phyloP scores from a whole-genome alignment of 2,329 filamentous ascomycete species.

The Sporothrix brasiliensis region DNA sequence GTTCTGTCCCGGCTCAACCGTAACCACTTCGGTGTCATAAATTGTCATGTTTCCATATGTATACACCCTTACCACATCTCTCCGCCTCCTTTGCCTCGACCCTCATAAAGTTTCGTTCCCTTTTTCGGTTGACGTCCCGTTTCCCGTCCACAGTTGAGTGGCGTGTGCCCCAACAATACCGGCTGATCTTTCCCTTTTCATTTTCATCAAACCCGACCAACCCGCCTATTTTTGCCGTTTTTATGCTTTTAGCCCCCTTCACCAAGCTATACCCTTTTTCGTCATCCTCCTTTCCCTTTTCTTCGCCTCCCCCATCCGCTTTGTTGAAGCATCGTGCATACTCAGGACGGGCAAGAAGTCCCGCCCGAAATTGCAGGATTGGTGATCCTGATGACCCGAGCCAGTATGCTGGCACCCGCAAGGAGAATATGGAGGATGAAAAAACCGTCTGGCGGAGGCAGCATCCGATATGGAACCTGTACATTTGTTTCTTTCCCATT shows the following conservation, averaged over 20 bases:
- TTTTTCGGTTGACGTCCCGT: conserved; percentile 9
- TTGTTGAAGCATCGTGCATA: background rate
- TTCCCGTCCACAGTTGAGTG: conserved; percentile 4
- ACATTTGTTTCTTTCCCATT: background rate
- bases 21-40: background rate
- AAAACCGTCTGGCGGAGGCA: background rate
- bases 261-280: background rate
- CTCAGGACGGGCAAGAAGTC: background rate
- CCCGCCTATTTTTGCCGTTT: conserved; percentile 22
- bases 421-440: conserved; percentile 22
- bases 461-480: conserved; percentile 9
- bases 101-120: background rate
- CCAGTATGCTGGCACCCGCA: conserved; percentile 17
- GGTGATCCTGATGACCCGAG: conserved; percentile 25
- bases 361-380: conserved; percentile 22
- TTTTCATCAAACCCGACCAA: background rate
- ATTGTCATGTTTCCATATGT: background rate
- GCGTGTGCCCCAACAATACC: background rate
- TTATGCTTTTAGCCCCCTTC: background rate
- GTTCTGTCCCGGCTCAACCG: background rate
- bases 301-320: background rate
- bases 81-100: background rate
- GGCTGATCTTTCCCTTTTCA: conserved; percentile 25
- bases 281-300: background rate
- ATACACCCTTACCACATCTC: background rate